Base-by-base conservation (phyloP, 208 protist species). In the Endotrypanum monterogeii region DNA sequence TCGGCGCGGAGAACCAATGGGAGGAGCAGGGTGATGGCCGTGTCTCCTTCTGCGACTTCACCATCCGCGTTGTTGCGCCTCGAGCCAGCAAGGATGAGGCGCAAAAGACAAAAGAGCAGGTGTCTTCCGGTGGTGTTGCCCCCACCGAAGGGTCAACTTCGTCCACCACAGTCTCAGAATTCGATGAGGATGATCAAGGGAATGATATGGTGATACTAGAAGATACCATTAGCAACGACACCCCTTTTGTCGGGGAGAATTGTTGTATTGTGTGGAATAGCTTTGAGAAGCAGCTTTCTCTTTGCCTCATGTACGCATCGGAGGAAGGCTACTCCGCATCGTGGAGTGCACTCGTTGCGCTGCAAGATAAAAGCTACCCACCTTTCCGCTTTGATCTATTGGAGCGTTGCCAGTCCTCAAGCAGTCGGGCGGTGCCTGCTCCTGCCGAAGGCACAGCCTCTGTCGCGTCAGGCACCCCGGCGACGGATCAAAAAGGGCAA, bases 181-280 rank as follows among this genome's bases (percentile, higher is more conserved):
- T 71, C 20, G 72, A 87, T 30, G 76, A 84, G 51, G 58, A 73
- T 18, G 67, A 62, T 50, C 16, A 44, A 16, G 80, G 74, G 3
- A 78, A 78, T 28, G 77, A 67, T n/a, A 46, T 89, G 16, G 56
- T 94, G 12, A 80, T 94, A 37, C 61, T 94, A 0, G 88, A 91
- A 51, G 90, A 94, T 69, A 91, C 76, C 46, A 93, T 94, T 60
- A 88, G 76, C 71, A 85, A 61, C 63, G 90, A 94, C 57, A 94
- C 90, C 20, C 86, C 88, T 0, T 93, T 94, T 83, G 88, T 94
- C 25, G 90, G 87, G 20, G 88, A 94, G 76, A 94, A 94, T 77
- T 90, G 88, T 73, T 94, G 88, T 57, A 94, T 94, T 70, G 90
- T 94, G n/a, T 94, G 90, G 88, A 94, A 94, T 73, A 92, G 88